Conservation (phyloP, 2,329 filamentous ascomycete genomes). For the Penicillium digitatum region DNA sequence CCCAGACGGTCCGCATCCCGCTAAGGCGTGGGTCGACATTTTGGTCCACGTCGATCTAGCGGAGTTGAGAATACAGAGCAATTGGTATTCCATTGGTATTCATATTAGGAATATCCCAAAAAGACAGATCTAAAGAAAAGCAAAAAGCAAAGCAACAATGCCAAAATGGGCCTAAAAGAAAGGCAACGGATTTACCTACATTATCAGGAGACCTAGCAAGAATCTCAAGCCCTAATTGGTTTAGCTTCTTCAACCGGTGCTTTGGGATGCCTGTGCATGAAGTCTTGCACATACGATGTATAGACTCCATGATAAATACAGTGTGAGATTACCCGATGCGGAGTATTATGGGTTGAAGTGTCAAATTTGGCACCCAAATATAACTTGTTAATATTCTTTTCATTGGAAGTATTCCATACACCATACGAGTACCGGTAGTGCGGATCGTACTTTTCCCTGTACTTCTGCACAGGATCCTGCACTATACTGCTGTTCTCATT, state of each 20-base stretch:
- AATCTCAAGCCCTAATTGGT: neutral
- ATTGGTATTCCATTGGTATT: too few relatives aligned
- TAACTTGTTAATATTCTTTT: neutral
- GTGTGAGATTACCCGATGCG: neutral
- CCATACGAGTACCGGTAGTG: neutral
- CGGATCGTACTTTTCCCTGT: conserved; percentile 4
- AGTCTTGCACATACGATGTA: neutral
- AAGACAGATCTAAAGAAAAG: too few relatives aligned
- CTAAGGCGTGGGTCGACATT: conserved; percentile 1
- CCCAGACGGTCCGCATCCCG: conserved; percentile 11
- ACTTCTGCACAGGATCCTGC: neutral
- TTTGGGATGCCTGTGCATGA: neutral
- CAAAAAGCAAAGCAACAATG: neutral
- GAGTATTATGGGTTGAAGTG: neutral
- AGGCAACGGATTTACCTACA: neutral
- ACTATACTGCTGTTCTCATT: neutral
- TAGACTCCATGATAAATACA: neutral
- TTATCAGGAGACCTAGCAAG: neutral
- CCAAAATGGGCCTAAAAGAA: too few relatives aligned
- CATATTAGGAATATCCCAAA: too few relatives aligned
- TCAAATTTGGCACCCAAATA: neutral
- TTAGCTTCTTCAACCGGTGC: neutral
- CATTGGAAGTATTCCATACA: too few relatives aligned
- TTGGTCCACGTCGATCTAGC: neutral
- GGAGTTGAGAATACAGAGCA: neutral